Base-by-base conservation (phyloP, 1,284 basidiomycete species). In the Cutaneotrichosporon cutaneum region DNA sequence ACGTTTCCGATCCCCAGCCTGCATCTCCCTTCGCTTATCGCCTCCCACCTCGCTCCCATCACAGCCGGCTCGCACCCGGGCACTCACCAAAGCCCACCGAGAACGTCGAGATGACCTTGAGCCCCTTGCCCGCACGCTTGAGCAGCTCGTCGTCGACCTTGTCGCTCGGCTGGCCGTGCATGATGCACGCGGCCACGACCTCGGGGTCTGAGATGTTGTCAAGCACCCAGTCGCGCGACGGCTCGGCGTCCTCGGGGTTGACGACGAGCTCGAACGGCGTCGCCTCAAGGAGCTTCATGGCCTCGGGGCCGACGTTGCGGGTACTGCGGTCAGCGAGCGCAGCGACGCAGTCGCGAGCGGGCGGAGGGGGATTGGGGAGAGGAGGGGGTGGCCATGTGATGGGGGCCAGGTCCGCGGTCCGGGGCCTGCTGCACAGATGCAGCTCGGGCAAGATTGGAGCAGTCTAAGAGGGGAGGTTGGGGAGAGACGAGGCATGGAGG, bases 71-170 rank as follows among this genome's bases (percentile, higher is more conserved):
- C 30, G 30, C 35, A 16, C 35, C 35, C 32, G 7, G 32, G 10
- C 35, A 74, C 83, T 65, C 69, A 91, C 91, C 91, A 75, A 88
- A 90, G 44, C 92, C 91, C 21, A 93, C 91, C 18, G 77, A 81
- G 85, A 95, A 90, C 0, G 94, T 97, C 0, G 92, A 93, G 7
- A 97, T 84, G 18, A 90, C 87, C 59, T 85, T 86, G 14, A 98
- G 32, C 33, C 67, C 71, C 72, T 56, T 39, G 30, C 66, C 68
- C 86, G 89, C 89, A 68, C 83, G 83, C 58, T 88, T 85, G 54
- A 94, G 67, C 2, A 93, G 76, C 72, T 92, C 90, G 14, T 82
- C 79, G 70, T 95, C 84, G 10, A 94, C 83, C 87, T 69, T 68
- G 63, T 75, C 72, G 52, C 68, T 68, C 21, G 67, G 55, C 66